phyloP scores from a whole-genome alignment of 2,329 filamentous ascomycete genomes.

The Hymenoscyphus fructigenus region DNA sequence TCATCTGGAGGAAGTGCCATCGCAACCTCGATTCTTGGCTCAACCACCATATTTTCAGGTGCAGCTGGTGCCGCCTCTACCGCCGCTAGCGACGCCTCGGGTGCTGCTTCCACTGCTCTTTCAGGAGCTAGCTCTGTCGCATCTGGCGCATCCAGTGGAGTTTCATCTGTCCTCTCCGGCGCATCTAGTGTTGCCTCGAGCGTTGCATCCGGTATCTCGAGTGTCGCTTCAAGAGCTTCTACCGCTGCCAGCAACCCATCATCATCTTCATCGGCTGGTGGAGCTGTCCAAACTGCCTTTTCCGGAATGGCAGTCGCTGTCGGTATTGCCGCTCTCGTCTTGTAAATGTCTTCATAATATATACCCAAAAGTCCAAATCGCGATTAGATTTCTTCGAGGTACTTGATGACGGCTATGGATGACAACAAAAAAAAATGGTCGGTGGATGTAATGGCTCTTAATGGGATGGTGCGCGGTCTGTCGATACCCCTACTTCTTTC shows the following conservation, averaged over 20 bases:
- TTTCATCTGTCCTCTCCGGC: slow-evolving; percentile 13
- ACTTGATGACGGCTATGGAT: slow-evolving; percentile 16
- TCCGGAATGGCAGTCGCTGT: slow-evolving; percentile 32
- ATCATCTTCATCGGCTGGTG: slow-evolving; percentile 23
- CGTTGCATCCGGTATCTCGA: slow-evolving; percentile 5
- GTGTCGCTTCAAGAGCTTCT: slow-evolving; percentile 7
- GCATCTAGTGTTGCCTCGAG: slow-evolving; percentile 8
- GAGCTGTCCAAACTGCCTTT: slow-evolving; percentile 30
- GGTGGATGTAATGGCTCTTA: slow-evolving; percentile 3
- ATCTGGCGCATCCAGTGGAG: slow-evolving; percentile 7
- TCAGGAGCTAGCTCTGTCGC: slow-evolving; percentile 2
- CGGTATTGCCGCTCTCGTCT: slow-evolving; percentile 34
- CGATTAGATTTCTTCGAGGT: slow-evolving; percentile 23
- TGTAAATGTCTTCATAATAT: slow-evolving; percentile 27
- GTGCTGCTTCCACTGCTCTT: slow-evolving; percentile 3
- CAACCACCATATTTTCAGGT: slow-evolving; percentile 28
- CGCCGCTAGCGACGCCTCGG: slow-evolving; percentile 18
- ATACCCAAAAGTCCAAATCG: slow-evolving; percentile 1
- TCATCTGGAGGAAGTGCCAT: slow-evolving; percentile 27
- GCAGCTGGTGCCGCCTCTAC: slow-evolving; percentile 12
- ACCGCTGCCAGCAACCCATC: slow-evolving; percentile 16
- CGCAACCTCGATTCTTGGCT: slow-evolving; percentile 26
- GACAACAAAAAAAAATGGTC: slow-evolving; percentile 13
- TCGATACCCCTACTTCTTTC: slow-evolving; percentile 31
- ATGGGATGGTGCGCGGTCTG: slow-evolving; percentile 16